A percentile compares a stretch with the other conserved stretches of the same genome.
phyloP scores from a whole-genome alignment of 2,329 filamentous ascomycete species.

The Calonectria hongkongensis region DNA sequence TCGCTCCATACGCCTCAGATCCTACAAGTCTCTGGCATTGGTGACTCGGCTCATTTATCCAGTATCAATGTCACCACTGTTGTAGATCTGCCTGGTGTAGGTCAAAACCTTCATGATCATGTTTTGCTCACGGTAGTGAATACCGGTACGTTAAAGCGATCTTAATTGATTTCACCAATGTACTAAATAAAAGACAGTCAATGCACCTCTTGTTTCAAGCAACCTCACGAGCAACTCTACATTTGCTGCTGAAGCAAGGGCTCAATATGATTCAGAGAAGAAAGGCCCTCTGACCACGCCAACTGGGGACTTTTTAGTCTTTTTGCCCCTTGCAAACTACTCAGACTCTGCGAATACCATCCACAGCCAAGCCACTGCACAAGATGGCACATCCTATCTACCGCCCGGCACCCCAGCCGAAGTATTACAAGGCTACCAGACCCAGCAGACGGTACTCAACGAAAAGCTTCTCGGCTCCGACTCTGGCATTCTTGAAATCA shows the following conservation, averaged over 20 bases:
- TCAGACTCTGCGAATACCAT: not conserved
- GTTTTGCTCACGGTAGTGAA: slow-evolving; percentile 10
- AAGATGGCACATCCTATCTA: not conserved
- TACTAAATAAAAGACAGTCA: not conserved
- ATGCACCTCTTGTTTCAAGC: slow-evolving; percentile 8
- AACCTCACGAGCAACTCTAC: slow-evolving; percentile 3
- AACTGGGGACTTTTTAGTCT: slow-evolving; percentile 14
- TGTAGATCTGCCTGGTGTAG: slow-evolving; percentile 6
- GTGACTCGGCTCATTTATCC: slow-evolving; percentile 1
- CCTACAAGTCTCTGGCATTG: slow-evolving; percentile 6
- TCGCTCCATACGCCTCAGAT: slow-evolving; percentile 17
- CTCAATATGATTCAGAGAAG: not conserved
- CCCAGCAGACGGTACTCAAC: not conserved
- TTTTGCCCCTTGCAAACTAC: not conserved
- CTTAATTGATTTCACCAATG: too few relatives aligned
- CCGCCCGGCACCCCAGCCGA: not conserved
- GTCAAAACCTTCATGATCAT: slow-evolving; percentile 19
- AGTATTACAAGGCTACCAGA: slow-evolving; percentile 6
- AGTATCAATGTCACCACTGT: slow-evolving; percentile 5
- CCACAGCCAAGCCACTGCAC: not conserved
- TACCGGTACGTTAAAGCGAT: not conserved
- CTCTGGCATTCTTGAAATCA: slow-evolving; percentile 5
- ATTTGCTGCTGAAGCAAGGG: slow-evolving; percentile 4
- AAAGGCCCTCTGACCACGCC: slow-evolving; percentile 2
- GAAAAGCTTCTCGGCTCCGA: not conserved